A percentile compares a stretch with the other conserved stretches of the same genome.
Conservation (phyloP, 1,284 basidiomycete species). For the Tilletia setariae region DNA sequence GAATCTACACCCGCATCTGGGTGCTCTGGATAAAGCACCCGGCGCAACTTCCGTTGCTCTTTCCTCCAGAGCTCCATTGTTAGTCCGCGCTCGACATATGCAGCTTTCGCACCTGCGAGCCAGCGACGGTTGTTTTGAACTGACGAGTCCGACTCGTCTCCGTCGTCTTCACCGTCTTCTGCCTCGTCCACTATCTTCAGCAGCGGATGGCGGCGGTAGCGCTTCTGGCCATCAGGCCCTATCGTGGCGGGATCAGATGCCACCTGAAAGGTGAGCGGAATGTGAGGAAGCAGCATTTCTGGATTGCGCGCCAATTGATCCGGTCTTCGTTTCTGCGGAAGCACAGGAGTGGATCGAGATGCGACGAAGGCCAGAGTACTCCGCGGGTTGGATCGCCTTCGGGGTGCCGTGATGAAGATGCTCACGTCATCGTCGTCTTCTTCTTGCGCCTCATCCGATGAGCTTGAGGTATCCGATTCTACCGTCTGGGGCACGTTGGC, state of each 20-base stretch:
- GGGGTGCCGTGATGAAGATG: background rate
- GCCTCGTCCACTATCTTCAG: background rate
- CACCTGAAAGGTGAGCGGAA: background rate
- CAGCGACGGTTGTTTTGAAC: background rate
- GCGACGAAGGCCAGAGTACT: no score
- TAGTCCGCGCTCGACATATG: background rate
- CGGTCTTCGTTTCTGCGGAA: background rate
- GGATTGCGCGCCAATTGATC: background rate
- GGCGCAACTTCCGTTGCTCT: background rate
- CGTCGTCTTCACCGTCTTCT: background rate
- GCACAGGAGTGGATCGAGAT: no score
- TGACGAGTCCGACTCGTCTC: background rate
- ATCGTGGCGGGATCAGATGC: background rate
- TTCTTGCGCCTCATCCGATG: background rate
- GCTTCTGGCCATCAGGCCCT: background rate
- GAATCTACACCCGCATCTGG: background rate
- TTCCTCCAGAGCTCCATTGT: background rate
- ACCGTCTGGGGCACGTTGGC: background rate
- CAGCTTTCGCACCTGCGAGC: background rate
- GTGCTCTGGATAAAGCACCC: background rate
- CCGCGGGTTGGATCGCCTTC: no score
- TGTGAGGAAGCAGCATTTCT: background rate
- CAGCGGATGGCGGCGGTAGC: background rate
- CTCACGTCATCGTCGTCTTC: background rate
- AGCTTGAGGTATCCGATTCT: background rate